A percentile compares a stretch with the other conserved stretches of the same genome.
phyloP scores from a whole-genome alignment of 345 rosid genomes.

The Leavenworthia alabamica region DNA sequence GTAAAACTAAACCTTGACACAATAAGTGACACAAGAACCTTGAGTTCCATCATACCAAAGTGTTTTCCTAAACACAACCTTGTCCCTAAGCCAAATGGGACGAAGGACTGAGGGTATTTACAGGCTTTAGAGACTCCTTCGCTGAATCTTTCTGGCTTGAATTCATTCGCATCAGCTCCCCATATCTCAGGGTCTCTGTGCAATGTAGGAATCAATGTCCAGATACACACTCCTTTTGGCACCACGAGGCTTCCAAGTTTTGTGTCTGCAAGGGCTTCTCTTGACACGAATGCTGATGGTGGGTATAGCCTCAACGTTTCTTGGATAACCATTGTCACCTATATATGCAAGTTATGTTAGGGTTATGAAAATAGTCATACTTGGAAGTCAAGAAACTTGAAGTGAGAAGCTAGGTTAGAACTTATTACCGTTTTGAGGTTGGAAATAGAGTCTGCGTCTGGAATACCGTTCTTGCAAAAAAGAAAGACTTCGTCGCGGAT shows the following conservation, averaged over 20 bases:
- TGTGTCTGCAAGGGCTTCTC: constrained; percentile 54
- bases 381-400: neutral
- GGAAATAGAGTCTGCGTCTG: constrained; percentile 44
- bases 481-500: constrained; percentile 47
- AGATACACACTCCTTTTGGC: constrained; percentile 50
- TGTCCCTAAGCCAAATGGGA: constrained; percentile 71
- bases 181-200: constrained; percentile 59
- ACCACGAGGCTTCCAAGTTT: constrained; percentile 47
- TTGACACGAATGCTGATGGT: constrained; percentile 51
- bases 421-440: constrained; percentile 50
- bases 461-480: constrained; percentile 35
- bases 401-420: neutral
- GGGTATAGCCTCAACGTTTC: constrained; percentile 62
- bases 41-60: constrained; percentile 60
- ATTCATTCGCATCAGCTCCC: constrained; percentile 65
- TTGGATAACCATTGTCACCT: constrained; percentile 57
- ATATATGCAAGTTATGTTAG: neutral
- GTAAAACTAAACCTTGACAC: constrained; percentile 57
- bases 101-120: constrained; percentile 53
- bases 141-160: constrained; percentile 61
- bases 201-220: constrained; percentile 50
- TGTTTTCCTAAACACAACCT: constrained; percentile 66
- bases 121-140: constrained; percentile 66
- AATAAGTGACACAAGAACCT: constrained; percentile 48
- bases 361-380: neutral